Conservation (phyloP, 345 rosid genomes). For the Murraya koenigii region DNA sequence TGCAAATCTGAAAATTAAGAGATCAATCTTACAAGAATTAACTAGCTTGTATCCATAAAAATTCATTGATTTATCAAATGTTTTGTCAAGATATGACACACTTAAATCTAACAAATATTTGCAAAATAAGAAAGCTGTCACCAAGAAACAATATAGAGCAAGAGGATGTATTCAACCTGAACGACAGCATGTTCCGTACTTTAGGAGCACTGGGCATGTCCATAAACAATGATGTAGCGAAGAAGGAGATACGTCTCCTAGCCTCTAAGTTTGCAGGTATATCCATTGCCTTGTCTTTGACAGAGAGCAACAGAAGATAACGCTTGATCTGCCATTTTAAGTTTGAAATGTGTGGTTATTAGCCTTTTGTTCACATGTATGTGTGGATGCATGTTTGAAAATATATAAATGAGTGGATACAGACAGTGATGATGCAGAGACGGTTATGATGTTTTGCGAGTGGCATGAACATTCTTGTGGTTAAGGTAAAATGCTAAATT, state of each 20-base stretch:
- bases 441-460: background rate
- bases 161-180: constrained; percentile 60
- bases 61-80: background rate
- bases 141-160: constrained; percentile 12
- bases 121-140: background rate
- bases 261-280: constrained; percentile 87
- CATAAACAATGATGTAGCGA: constrained; percentile 94
- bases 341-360: constrained; percentile 22
- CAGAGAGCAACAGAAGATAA: constrained; percentile 65
- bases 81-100: background rate
- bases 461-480: background rate
- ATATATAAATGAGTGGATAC: background rate
- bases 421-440: background rate
- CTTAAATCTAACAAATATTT: background rate
- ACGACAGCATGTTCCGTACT: constrained; percentile 85
- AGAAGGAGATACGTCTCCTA: constrained; percentile 82
- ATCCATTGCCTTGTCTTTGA: constrained; percentile 87
- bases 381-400: background rate
- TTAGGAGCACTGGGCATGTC: constrained; percentile 87
- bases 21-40: background rate
- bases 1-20: background rate
- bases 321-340: constrained; percentile 68
- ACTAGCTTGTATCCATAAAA: background rate
- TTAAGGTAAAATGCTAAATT: background rate
- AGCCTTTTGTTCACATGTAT: background rate